A percentile compares a stretch with the other conserved stretches of the same genome.
These are phyloP conservation scores for Jaltomata sinuosa DNA, from an alignment of 257 asterid species.

Conservation along the genomic window DNA sequence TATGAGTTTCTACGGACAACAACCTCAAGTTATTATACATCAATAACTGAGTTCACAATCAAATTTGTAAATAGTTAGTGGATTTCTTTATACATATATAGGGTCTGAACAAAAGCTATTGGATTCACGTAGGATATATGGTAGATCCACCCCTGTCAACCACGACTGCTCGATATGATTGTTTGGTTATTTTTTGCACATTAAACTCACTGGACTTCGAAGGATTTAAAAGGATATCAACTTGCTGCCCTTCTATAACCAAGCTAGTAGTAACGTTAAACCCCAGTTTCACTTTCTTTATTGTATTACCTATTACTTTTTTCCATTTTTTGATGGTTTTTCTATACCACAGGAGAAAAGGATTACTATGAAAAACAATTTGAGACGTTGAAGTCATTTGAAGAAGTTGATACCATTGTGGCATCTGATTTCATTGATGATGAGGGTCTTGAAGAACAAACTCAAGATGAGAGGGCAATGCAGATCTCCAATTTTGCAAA, in stretches of 20 bases:
- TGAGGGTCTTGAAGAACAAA: conserved; percentile 55
- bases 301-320: neutral
- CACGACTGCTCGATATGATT: too few relatives aligned
- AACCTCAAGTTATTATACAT: neutral
- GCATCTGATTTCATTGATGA: conserved; percentile 37
- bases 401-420: conserved; percentile 50
- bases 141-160: too few relatives aligned
- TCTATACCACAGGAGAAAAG: conserved; percentile 44
- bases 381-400: conserved; percentile 68
- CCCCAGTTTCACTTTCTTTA: neutral
- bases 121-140: neutral
- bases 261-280: neutral
- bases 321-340: neutral
- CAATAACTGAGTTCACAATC: neutral
- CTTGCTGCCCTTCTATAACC: neutral
- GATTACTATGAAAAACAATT: conserved; percentile 77
- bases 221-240: neutral
- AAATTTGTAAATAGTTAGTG: neutral
- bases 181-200: too few relatives aligned
- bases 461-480: conserved; percentile 82
- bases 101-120: neutral
- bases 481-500: conserved; percentile 75
- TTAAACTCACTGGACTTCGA: neutral
- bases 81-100: neutral
- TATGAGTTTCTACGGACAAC: neutral